These are phyloP conservation scores for Ganoderma leucocontextum DNA, from an alignment of 1,284 basidiomycete species.

Conservation along the genomic window DNA sequence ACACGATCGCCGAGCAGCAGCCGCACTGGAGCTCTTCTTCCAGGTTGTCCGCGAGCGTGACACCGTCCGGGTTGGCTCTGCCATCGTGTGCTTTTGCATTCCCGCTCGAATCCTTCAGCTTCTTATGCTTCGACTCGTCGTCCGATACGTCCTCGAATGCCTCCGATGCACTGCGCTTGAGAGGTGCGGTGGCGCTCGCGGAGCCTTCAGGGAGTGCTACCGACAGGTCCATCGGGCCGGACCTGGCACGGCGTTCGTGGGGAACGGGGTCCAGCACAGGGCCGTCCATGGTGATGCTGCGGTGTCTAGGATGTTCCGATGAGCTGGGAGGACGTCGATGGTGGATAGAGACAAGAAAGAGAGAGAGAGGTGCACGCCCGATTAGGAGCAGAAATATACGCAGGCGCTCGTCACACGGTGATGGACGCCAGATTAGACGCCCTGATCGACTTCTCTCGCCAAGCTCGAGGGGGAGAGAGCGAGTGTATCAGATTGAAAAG, in stretches of 20 bases:
- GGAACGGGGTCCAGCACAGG: neutral
- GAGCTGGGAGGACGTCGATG: slow-evolving; percentile 16
- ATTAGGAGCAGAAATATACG: slow-evolving; percentile 22
- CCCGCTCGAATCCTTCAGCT: slow-evolving; percentile 46
- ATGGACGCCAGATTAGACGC: slow-evolving; percentile 13
- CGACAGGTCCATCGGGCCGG: slow-evolving; percentile 21
- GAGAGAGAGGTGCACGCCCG: slow-evolving; percentile 24
- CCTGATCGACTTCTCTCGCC: neutral
- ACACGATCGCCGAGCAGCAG: slow-evolving; percentile 81
- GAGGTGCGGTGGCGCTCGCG: slow-evolving; percentile 34
- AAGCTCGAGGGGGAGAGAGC: neutral
- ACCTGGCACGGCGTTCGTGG: slow-evolving; percentile 10
- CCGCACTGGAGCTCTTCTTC: slow-evolving; percentile 80
- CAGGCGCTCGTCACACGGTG: slow-evolving; percentile 29
- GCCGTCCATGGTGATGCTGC: slow-evolving; percentile 21
- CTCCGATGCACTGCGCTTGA: slow-evolving; percentile 71
- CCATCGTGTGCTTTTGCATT: slow-evolving; percentile 28
- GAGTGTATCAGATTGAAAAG: neutral
- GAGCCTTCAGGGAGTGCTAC: slow-evolving; percentile 16
- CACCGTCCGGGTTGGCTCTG: slow-evolving; percentile 37
- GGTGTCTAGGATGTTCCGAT: neutral
- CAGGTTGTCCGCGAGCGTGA: slow-evolving; percentile 63
- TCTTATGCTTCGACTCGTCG: slow-evolving; percentile 59
- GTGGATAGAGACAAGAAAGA: slow-evolving; percentile 32
- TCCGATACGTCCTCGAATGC: slow-evolving; percentile 61